Evolutionary conservation across 176 grass and related monocot species (phyloP), one percentile per base, ranked within the genome.

Genomic region (Musa beccarii): DNA sequence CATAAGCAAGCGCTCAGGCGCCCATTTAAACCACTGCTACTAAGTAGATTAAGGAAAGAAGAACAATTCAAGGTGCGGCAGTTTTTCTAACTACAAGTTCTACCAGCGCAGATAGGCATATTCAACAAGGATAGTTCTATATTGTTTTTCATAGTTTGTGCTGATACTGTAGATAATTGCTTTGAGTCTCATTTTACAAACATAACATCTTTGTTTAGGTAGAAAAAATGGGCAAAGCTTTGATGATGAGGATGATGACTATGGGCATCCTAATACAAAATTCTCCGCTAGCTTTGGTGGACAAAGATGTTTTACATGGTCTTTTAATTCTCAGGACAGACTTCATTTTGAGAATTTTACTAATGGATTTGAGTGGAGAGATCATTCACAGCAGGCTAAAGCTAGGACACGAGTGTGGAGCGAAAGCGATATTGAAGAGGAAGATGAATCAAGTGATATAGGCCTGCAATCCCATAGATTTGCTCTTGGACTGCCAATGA

Each of bases 361-460:
- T 75, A 84, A 17, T 79, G 84, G 88, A 23, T 87, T 87, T 82
- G 72, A 87, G 16, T 77, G 89, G 89, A 86, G 63, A 65, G 89
- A 88, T 2, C 78, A 88, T 49, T 74, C 89, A 71, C 86, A 81
- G 0, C 78, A 68, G 21, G 84, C 80, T 69, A 90, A 84, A 81
- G 79, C 86, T 51, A 92, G 34, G 75, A 71, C 52, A 25, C 83
- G 68, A 43, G 71, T 92, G 71, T 92, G 81, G 85, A 90, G 80
- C 11, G 93, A 92, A 83, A 97, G 93, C 75, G 93, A 93, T 25
- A 51, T 87, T 2, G 93, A 96, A 21, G 89, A 91, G 28, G 89
- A 96, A 70, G 82, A 81, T 55, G 81, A 87, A 68, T 34, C 50
- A 12, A 21, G 54, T 1, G 43, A 49, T 59, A 59, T 82, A 61